Conservation (phyloP, 1,139 yeast genomes). For the Lodderomyces margitis region DNA sequence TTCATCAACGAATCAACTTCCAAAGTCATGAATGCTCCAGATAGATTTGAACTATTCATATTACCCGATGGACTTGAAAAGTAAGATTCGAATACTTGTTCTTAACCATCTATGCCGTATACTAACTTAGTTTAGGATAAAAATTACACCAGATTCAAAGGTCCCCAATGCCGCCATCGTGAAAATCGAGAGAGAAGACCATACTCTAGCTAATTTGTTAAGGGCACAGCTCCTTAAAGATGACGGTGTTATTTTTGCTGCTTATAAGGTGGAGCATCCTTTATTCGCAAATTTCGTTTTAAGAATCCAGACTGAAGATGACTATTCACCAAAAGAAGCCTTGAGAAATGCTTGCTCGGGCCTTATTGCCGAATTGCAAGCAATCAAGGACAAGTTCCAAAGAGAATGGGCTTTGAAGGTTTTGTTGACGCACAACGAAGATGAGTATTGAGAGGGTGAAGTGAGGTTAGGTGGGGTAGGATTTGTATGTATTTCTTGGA, state of each 20-base stretch:
- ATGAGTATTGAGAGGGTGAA: conserved; percentile 12
- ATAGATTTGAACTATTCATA: conserved; percentile 92
- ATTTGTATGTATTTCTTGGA: too few species aligned
- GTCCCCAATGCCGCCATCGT: conserved; percentile 94
- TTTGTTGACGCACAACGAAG: conserved; percentile 32
- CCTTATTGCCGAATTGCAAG: conserved; percentile 74
- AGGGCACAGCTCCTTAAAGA: conserved; percentile 86
- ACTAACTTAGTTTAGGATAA: conserved; percentile 43
- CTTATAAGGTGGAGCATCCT: conserved; percentile 97
- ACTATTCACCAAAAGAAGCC: conserved; percentile 88
- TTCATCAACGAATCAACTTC: not conserved
- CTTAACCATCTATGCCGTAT: not conserved
- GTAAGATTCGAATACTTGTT: conserved; percentile 33
- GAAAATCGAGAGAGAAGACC: conserved; percentile 95
- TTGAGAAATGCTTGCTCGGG: conserved; percentile 84
- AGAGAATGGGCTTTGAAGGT: conserved; percentile 93
- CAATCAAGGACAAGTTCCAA: conserved; percentile 72
- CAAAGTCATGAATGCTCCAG: conserved; percentile 91
- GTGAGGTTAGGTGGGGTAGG: not conserved
- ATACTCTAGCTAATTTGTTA: conserved; percentile 86
- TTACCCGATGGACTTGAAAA: conserved; percentile 97
- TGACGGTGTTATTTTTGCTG: conserved; percentile 86
- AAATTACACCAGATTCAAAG: conserved; percentile 89
- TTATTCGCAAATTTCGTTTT: conserved; percentile 90
- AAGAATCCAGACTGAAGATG: conserved; percentile 94